Evolutionary conservation across 495 filamentous ascomycete species (phyloP).

Genomic region (Neurospora sp.): DNA sequence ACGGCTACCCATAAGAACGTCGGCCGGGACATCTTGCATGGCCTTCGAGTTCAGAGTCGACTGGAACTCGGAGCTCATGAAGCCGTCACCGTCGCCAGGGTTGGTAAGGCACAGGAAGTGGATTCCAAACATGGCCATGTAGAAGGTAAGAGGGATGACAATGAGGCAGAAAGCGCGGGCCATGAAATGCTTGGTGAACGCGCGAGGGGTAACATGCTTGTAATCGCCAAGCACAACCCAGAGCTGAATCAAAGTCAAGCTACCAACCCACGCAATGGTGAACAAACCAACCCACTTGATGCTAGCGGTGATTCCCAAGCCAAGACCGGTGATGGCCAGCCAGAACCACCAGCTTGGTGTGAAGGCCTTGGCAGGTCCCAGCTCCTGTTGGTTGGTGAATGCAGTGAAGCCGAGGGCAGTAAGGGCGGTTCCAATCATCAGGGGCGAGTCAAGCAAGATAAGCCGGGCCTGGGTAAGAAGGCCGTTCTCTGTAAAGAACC

Average conservation of each 20-base stretch:
- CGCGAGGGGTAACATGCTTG: slow-evolving; percentile 67
- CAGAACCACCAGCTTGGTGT: slow-evolving; percentile 94
- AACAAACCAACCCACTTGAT: slow-evolving; percentile 99
- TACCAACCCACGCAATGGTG: slow-evolving; percentile 97
- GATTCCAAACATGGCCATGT: slow-evolving; percentile 90
- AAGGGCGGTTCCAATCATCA: slow-evolving; percentile 87
- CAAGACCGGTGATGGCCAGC: slow-evolving; percentile 77
- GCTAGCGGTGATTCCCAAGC: slow-evolving; percentile 83
- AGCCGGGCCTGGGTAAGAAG: slow-evolving; percentile 88
- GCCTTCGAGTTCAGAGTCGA: slow-evolving; percentile 90
- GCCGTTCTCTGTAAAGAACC: slow-evolving; percentile 62
- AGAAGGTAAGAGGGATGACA: slow-evolving; percentile 79
- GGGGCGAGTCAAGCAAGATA: slow-evolving; percentile 90
- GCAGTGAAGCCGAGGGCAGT: slow-evolving; percentile 84
- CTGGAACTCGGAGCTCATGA: slow-evolving; percentile 99
- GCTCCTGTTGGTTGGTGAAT: slow-evolving; percentile 94
- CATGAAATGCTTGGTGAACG: slow-evolving; percentile 93
- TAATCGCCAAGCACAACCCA: slow-evolving; percentile 90
- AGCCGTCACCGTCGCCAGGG: slow-evolving; percentile 93
- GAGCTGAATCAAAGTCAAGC: slow-evolving; percentile 79
- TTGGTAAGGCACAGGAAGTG: slow-evolving; percentile 90
- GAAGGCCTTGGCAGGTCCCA: slow-evolving; percentile 81
- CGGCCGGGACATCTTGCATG: slow-evolving; percentile 90
- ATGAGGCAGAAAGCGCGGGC: slow-evolving; percentile 88
- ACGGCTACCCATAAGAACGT: slow-evolving; percentile 80